Conservation (phyloP, 495 filamentous ascomycete genomes). For the Aspergillus saccharolyticus region DNA sequence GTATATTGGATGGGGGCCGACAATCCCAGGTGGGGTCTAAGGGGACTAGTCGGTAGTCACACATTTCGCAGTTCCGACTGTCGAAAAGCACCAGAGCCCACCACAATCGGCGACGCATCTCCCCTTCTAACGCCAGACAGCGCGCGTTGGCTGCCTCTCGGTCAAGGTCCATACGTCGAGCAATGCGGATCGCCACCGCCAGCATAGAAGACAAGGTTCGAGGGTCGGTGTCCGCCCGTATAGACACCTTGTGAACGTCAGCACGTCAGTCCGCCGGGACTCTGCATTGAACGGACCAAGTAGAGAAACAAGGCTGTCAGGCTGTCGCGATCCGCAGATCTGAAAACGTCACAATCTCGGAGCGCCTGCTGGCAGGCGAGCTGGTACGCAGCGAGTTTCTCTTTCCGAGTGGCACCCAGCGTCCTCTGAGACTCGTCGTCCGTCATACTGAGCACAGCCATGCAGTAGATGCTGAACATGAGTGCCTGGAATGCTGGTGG, state of each 20-base stretch:
- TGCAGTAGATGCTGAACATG: constrained; percentile 56
- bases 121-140: constrained; percentile 42
- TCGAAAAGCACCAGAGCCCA: constrained; percentile 54
- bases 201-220: constrained; percentile 51
- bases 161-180: constrained; percentile 51
- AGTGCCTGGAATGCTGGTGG: constrained; percentile 30
- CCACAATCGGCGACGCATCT: constrained; percentile 57
- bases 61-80: constrained; percentile 44
- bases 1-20: constrained; percentile 48
- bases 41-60: constrained; percentile 28
- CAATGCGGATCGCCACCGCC: constrained; percentile 48
- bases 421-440: constrained; percentile 35
- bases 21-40: constrained; percentile 54
- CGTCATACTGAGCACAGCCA: constrained; percentile 41
- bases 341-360: constrained; percentile 39
- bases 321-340: constrained; percentile 46
- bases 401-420: constrained; percentile 39
- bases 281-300: constrained; percentile 38
- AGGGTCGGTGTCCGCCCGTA: constrained; percentile 40
- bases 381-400: constrained; percentile 44
- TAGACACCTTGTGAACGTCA: constrained; percentile 42
- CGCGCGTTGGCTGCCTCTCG: constrained; percentile 33
- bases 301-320: constrained; percentile 59
- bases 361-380: constrained; percentile 54
- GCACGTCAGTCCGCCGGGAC: neutral